Evolutionary conservation across 1,284 basidiomycete genomes (phyloP).

Genomic region (Melampsora larici-populina): DNA sequence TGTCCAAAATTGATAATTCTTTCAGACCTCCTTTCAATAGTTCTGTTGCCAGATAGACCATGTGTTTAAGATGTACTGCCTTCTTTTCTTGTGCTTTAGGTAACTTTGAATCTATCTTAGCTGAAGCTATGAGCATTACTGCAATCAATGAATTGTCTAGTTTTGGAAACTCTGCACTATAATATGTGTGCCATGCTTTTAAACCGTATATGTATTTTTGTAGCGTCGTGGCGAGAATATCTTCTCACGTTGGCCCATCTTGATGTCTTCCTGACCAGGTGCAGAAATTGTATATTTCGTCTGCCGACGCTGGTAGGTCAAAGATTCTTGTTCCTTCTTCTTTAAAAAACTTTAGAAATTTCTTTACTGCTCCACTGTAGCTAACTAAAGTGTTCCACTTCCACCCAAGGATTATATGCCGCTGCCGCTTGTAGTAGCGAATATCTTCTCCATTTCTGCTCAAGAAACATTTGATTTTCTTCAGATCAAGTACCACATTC

Average conservation of each 20-base stretch:
- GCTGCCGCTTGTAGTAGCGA: background rate
- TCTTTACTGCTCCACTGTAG: no score
- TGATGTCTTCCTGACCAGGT: background rate
- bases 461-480: background rate
- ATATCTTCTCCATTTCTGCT: no score
- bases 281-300: background rate
- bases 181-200: background rate
- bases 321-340: background rate
- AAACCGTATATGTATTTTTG: background rate
- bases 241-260: background rate
- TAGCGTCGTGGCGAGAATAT: background rate
- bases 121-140: background rate
- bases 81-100: background rate
- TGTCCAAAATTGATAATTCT: background rate
- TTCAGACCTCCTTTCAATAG: background rate
- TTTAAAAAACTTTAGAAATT: background rate
- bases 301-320: background rate
- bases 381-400: background rate
- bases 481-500: background rate
- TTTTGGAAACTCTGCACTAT: background rate
- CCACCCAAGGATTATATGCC: background rate
- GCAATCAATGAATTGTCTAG: background rate
- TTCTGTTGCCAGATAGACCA: background rate
- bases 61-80: background rate
- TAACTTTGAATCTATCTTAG: background rate